Base-by-base conservation (phyloP, 169 alveolate genomes). In the Plasmodium coatneyi region DNA sequence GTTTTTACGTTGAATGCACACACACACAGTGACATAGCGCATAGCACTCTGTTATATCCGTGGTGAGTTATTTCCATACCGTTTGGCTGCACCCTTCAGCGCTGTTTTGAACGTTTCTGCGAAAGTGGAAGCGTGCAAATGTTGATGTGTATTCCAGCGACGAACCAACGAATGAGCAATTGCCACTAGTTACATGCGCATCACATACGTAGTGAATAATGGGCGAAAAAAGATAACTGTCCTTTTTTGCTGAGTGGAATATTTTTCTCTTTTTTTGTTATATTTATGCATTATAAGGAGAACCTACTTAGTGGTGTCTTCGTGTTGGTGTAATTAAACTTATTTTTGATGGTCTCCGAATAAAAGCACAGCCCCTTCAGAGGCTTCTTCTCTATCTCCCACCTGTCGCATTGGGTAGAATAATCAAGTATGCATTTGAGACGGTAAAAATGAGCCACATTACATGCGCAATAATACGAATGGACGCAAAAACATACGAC, bases 81-180 rank as follows among this genome's bases (percentile, higher is more conserved):
- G 79, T 71, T 87, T 84, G 49, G 97, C 97, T 32, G 97, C 97
- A 2, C 96, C 96, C 74, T 91, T 94, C 30, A 95, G 79, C 54
- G 97, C 97, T 36, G 92, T 95, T 66, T 95, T 95, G 76, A 95
- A 95, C 82, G 95, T 84, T 36, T 87, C 97, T 95, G 84, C 76
- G 70, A 54, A 10, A 39, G 76, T 14, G 83, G 30, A 19, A 66
- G 36, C 5, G n/a, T 28, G 36, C 39, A 66, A 66, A 66, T 66
- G 36, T 7, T n/a, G 6, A 19, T 0, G 36, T 66, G 60, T 16
- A 25, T 1, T 49, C 28, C 41, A 41, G 19, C 41, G 25, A 10
- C 2, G 43, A 56, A 28, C n/a, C 30, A 80, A 52, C 41, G 39
- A 46, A 78, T 71, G 76, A 66, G 19, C 76, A 66, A 10, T 16